Evolutionary conservation across 768 basidiomycete species (phyloP), one percentile per base, ranked within the genome.

Genomic region (Termitomyces sp.): DNA sequence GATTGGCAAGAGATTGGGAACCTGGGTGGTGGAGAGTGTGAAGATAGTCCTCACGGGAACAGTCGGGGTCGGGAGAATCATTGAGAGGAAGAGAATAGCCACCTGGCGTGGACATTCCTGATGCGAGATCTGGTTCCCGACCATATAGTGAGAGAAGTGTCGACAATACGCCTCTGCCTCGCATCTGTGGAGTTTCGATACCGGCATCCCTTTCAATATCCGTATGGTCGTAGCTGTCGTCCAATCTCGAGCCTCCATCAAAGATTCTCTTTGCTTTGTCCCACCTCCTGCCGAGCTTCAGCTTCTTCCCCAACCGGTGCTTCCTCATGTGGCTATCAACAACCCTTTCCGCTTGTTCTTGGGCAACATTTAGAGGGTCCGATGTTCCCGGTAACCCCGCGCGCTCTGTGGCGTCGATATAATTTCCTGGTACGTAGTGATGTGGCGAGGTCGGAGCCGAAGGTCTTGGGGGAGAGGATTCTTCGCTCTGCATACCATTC

Each of bases 141-240:
- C 78, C 83, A 67, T 91, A 90, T 24, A 91, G 77, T 20, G 86
- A 79, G 49, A 92, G 75, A 44, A 92, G 71, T 1, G 89, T 79
- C 2, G 88, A 85, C 5, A 92, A 78, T 7, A 92, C 83, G 16
- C 89, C 87, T 12, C 78, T 79, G 0, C 76, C 80, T 4, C 70
- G 63, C 6, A 65, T 59, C 11, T 58, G 56, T 8, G 69, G 49
- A 35, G 46, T 60, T 38, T 58, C 59, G 0, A 22, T 42, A 59
- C 42, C 67, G 16, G 63, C 70, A 22, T 66, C 61, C 22, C 61
- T 65, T 56, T 75, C 73, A 13, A 63, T 62, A 60, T 71, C 71
- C 12, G 66, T 57, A 12, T 48, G 61, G 4, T 51, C 60, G 3
- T 63, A 58, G 60, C 61, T 57, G 9, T 55, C 33, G 3, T 36